A percentile compares a stretch with the other conserved stretches of the same genome.
phyloP scores from a whole-genome alignment of 768 basidiomycete genomes.

The Mycena capillaripes region DNA sequence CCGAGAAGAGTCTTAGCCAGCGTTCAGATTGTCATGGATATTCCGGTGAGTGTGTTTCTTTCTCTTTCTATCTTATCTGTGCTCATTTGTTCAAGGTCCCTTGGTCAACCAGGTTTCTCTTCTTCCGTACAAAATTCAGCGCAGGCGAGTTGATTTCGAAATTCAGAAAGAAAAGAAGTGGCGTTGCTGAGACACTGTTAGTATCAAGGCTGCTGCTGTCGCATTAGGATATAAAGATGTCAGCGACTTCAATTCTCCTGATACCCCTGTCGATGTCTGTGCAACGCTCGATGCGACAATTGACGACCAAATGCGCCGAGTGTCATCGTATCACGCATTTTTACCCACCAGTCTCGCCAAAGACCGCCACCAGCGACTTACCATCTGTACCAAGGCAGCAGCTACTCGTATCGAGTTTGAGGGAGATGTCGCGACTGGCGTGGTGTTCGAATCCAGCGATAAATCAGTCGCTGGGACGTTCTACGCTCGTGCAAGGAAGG shows the following conservation, averaged over 20 bases:
- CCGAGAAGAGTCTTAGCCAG: conserved; percentile 25
- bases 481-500: conserved; percentile 55
- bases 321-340: conserved; percentile 34
- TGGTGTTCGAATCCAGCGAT: conserved; percentile 20
- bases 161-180: background rate
- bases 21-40: background rate
- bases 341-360: conserved; percentile 25
- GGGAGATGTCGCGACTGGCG: conserved; percentile 19
- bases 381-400: conserved; percentile 34
- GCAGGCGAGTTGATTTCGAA: background rate
- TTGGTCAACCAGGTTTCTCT: background rate
- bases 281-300: conserved; percentile 17
- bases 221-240: background rate
- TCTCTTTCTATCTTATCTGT: background rate
- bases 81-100: background rate
- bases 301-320: conserved; percentile 14
- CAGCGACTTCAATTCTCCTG: background rate
- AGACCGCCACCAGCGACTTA: conserved; percentile 17
- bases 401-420: conserved; percentile 20
- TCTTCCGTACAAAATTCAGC: background rate
- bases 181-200: background rate
- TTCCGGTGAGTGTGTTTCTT: background rate
- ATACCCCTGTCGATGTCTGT: conserved; percentile 4
- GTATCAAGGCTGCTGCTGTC: background rate
- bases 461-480: conserved; percentile 36